Percentiles rank a stretch among this genome's conserved stretches.
phyloP scores from a whole-genome alignment of 306 rosid genomes.

The Psophocarpus tetragonolobus region DNA sequence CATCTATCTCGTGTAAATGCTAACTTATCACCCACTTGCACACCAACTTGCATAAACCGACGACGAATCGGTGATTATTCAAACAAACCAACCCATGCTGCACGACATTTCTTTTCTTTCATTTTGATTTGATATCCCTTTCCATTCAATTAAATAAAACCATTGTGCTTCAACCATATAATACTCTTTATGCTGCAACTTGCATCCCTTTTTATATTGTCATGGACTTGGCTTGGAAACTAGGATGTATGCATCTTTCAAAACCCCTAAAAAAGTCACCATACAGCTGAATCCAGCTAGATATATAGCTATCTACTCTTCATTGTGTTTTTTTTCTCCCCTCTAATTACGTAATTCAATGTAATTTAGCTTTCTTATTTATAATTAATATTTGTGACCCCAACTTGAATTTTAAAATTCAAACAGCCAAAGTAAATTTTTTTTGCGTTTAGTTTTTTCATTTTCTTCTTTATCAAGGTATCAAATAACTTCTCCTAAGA shows the following conservation, averaged over 20 bases:
- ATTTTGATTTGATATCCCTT: constrained; percentile 5
- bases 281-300: constrained; percentile 41
- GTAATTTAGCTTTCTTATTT: background rate
- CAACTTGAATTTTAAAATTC: constrained; percentile 23
- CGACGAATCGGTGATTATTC: constrained; percentile 34
- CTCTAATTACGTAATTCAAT: constrained; percentile 1
- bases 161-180: constrained; percentile 5
- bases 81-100: constrained; percentile 33
- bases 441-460: background rate
- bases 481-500: background rate
- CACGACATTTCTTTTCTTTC: constrained; percentile 19
- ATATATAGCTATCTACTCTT: background rate
- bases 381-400: background rate
- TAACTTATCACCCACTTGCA: constrained; percentile 53
- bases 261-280: constrained; percentile 18
- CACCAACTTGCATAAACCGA: constrained; percentile 61
- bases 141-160: constrained; percentile 24
- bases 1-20: background rate
- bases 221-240: constrained; percentile 26
- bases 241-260: constrained; percentile 8
- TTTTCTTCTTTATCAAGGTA: background rate
- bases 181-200: constrained; percentile 38
- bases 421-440: background rate
- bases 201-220: constrained; percentile 36
- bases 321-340: background rate